phyloP scores from a whole-genome alignment of 2,329 filamentous ascomycete genomes.

The Samsoniella hepiali region DNA sequence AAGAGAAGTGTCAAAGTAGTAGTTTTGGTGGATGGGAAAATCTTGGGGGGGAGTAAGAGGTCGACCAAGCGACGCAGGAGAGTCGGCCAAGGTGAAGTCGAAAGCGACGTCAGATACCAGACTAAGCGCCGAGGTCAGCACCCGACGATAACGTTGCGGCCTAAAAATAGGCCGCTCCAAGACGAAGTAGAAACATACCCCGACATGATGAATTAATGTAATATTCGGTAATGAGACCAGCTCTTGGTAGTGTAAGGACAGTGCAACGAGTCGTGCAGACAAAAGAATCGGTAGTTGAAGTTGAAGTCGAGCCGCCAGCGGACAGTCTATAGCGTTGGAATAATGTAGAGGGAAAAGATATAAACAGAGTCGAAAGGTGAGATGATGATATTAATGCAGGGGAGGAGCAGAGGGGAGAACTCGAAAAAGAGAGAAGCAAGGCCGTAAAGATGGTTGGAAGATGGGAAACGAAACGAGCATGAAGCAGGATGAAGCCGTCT shows the following conservation, averaged over 20 bases:
- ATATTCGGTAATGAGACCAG: conserved; percentile 21
- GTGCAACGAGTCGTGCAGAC: neutral
- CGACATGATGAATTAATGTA: conserved; percentile 29
- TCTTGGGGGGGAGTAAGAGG: conserved; percentile 29
- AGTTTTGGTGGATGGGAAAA: conserved; percentile 30
- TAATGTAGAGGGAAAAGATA: neutral
- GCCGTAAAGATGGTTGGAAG: conserved; percentile 25
- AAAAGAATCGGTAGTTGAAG: neutral
- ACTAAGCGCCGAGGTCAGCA: conserved; percentile 37
- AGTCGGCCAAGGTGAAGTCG: conserved; percentile 53
- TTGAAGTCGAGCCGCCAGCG: conserved; percentile 15
- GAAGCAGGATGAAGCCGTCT: conserved; percentile 27
- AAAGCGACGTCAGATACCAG: conserved; percentile 61
- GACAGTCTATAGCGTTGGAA: conserved; percentile 12
- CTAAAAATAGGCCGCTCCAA: neutral
- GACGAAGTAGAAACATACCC: conserved; percentile 30
- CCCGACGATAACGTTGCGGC: conserved; percentile 4
- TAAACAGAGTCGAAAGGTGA: neutral
- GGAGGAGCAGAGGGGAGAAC: conserved; percentile 2
- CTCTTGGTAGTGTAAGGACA: conserved; percentile 19
- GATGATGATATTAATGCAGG: neutral
- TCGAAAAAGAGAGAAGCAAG: conserved; percentile 15
- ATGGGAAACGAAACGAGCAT: conserved; percentile 25
- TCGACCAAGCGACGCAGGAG: conserved; percentile 31
- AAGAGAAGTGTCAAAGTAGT: conserved; percentile 53